Evolutionary conservation across 345 rosid species (phyloP), one percentile per base, ranked within the genome.

Genomic region (Hibiscus mutabilis): DNA sequence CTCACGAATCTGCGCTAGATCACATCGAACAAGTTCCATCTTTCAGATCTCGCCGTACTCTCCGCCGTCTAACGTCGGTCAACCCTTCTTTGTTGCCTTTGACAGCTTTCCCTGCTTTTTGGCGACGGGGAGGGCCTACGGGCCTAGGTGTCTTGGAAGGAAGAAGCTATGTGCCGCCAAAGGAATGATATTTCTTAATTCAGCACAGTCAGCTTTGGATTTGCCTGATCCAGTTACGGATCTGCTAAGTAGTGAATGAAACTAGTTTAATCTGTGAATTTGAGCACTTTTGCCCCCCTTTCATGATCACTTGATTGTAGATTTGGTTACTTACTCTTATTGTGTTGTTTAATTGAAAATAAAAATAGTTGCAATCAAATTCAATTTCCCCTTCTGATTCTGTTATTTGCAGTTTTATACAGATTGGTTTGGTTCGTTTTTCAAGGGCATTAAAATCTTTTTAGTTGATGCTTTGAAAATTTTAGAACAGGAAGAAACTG

Each of bases 81-180:
- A 63, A 6, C 51, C 75, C 0, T 62, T 29, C 61, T 44, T 59
- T 24, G 44, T 18, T 52, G 8, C 69, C 3, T 3, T 18, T n/a
- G 83, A 74, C 1, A 66, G 25, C 11, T 59, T 75, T 46, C 81
- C 82, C 37, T 79, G 72, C 79, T 78, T 83, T 40, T 66, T 62
- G 5, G 76, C 49, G 51, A 70, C 73, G 0, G 68, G 63, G 53
- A 73, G 79, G 73, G 31, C 70, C 40, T 79, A 68, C 71, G 82
- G 84, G 0, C 79, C 87, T 0, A 81, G 84, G n/a, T 85, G 82
- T 60, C 84, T 71, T 12, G 78, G 70, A 71, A 76, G 86, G 86
- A 85, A 85, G 84, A 85, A 81, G 78, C 80, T 80, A 21, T 63
- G 76, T 1, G 86, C 89, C 3, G 59, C 73, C 18, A 81, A 80